Evolutionary conservation across 75 land plant species (phyloP).

Genomic region (Gnetum montanum): DNA sequence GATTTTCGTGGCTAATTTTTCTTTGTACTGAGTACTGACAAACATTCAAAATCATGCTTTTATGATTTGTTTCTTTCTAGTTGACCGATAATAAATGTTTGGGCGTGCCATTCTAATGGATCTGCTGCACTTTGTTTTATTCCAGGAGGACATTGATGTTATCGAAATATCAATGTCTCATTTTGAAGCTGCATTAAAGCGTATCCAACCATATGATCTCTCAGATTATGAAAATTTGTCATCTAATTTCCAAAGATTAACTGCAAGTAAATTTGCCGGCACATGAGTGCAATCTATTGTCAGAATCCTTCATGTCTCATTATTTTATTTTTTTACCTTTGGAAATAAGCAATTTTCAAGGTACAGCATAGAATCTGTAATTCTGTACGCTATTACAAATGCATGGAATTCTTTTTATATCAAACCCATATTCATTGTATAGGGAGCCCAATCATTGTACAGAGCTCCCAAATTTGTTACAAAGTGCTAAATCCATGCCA

Average conservation of each 20-base stretch:
- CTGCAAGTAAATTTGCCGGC: conserved; percentile 8
- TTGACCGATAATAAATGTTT: not conserved
- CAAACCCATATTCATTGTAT: too few species aligned
- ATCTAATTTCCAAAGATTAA: conserved; percentile 29
- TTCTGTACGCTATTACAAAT: too few species aligned
- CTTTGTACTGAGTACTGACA: not conserved
- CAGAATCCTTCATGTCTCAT: too few species aligned
- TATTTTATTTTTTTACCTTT: too few species aligned
- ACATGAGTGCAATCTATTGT: too few species aligned
- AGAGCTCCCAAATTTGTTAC: too few species aligned
- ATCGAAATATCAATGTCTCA: conserved; percentile 52
- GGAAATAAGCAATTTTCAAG: too few species aligned
- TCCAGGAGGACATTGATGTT: conserved; percentile 67
- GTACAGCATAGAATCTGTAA: too few species aligned
- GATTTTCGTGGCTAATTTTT: not conserved
- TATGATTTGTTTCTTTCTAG: not conserved
- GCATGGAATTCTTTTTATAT: too few species aligned
- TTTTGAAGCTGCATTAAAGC: conserved; percentile 43
- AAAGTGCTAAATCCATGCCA: too few species aligned
- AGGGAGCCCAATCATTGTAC: too few species aligned
- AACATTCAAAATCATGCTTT: not conserved
- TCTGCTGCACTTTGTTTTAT: not conserved
- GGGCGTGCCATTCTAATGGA: not conserved
- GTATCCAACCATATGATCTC: conserved; percentile 44
- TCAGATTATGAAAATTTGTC: conserved; percentile 26